Evolutionary conservation across 768 basidiomycete genomes (phyloP).

Genomic region (Piloderma croceum): DNA sequence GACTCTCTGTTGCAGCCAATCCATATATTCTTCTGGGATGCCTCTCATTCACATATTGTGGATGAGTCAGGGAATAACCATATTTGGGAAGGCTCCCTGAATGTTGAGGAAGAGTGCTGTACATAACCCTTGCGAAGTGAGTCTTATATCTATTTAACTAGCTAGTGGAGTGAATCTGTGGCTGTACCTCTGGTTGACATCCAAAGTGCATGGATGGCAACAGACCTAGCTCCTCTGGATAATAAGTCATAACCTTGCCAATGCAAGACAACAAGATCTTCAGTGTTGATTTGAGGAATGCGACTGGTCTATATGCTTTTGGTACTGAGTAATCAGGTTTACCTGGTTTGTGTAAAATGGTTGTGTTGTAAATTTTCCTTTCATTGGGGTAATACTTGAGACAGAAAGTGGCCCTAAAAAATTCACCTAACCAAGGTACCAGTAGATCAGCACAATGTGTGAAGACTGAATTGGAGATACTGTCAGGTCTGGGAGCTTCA

Average conservation of each 20-base stretch:
- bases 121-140: constrained; percentile 10
- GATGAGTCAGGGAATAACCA: neutral
- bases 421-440: constrained; percentile 17
- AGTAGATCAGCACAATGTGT: constrained; percentile 19
- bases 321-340: constrained; percentile 26
- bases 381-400: constrained; percentile 22
- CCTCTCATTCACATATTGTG: constrained; percentile 10
- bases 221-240: neutral
- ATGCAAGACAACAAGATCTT: neutral
- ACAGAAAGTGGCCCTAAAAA: constrained; percentile 26
- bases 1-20: constrained; percentile 9
- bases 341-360: constrained; percentile 30
- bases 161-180: constrained; percentile 9
- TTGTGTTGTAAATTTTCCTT: constrained; percentile 25
- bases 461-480: constrained; percentile 28
- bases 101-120: constrained; percentile 2
- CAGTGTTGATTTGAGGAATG: constrained; percentile 17
- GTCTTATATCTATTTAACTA: constrained; percentile 11
- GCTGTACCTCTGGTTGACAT: constrained; percentile 7
- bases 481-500: constrained; percentile 28
- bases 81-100: constrained; percentile 8
- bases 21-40: constrained; percentile 9
- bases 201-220: constrained; percentile 13
- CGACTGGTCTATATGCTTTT: constrained; percentile 30
- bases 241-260: neutral